Base-by-base conservation (phyloP, 2,329 filamentous ascomycete genomes). In the Talaromyces sp. region DNA sequence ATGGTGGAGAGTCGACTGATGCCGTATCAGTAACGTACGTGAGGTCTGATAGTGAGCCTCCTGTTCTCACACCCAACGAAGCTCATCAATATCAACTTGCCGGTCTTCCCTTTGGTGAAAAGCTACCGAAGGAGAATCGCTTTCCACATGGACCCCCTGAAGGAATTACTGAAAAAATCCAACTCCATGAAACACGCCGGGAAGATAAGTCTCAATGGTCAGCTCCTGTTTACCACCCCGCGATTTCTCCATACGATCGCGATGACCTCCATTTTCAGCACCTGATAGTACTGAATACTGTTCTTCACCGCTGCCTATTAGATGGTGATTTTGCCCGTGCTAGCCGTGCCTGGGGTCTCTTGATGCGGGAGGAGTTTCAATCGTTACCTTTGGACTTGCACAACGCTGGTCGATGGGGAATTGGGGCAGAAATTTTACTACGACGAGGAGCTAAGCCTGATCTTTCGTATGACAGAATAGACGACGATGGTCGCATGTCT, bases 341-440 rank as follows among this genome's bases (percentile, higher is more conserved):
- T 0, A 83, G 83, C 45, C 80, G 89, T 54, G 88, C 89, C 0
- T 93, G 90, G 80, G 87, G 85, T 1, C 74, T 96, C 59, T 79
- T 96, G 29, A 69, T 91, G 42, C 82, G 87, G 44, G 80, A 84
- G 42, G 82, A 80, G 45, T 75, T 86, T 20, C 66, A 74, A 52
- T 85, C 84, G 3, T 70, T 72, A 43, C 74, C 75, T 6, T 77
- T 92, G 17, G 90, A 96, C 67, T 70, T 93, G 43, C 83, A 91
- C 35, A 78, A 77, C 17, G 81, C 86, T 64, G 82, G 84, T 32
- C 81, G 88, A 59, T 97, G 92, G 93, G 87, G 87, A 13, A 81
- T 96, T 40, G 91, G 90, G 0, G 90, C 90, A 2, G 92, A 96
- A 73, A 83, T 97, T 17, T 74, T 96, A 51, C 85, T 96, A 74